These are phyloP conservation scores for Wickerhamiella sergipiensis DNA, from an alignment of 805 yeast genomes.

Conservation along the genomic window DNA sequence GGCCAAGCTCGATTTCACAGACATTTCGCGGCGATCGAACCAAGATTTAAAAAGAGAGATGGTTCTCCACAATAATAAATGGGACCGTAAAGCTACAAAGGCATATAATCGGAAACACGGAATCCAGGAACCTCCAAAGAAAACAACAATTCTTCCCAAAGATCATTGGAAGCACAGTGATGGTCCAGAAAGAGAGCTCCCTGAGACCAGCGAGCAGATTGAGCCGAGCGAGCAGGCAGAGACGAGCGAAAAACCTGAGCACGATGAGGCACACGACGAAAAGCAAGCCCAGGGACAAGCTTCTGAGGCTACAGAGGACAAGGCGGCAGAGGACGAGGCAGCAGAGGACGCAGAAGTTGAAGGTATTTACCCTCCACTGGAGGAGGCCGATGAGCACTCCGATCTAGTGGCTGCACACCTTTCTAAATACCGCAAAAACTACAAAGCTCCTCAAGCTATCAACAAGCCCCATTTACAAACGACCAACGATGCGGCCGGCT, in stretches of 20 bases:
- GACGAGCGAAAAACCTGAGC: neutral
- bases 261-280: neutral
- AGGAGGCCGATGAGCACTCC: neutral
- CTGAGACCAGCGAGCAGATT: neutral
- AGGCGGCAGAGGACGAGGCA: no score
- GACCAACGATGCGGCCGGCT: neutral
- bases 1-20: no score
- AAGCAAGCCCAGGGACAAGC: no score
- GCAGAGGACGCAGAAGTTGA: no score
- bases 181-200: no score
- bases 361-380: neutral
- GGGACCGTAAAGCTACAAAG: slow-evolving; percentile 35
- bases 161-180: slow-evolving; percentile 1
- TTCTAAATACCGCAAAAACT: neutral
- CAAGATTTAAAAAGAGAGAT: slow-evolving; percentile 20
- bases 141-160: neutral
- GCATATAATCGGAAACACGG: slow-evolving; percentile 33
- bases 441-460: neutral
- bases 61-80: slow-evolving; percentile 41
- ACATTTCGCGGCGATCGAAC: neutral
- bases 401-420: neutral
- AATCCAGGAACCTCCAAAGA: slow-evolving; percentile 8
- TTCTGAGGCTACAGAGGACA: no score
- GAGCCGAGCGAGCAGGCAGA: neutral
- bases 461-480: neutral